These are phyloP conservation scores for Pseudogymnoascus verrucosus DNA, from an alignment of 2,329 filamentous ascomycete genomes.

Conservation along the genomic window DNA sequence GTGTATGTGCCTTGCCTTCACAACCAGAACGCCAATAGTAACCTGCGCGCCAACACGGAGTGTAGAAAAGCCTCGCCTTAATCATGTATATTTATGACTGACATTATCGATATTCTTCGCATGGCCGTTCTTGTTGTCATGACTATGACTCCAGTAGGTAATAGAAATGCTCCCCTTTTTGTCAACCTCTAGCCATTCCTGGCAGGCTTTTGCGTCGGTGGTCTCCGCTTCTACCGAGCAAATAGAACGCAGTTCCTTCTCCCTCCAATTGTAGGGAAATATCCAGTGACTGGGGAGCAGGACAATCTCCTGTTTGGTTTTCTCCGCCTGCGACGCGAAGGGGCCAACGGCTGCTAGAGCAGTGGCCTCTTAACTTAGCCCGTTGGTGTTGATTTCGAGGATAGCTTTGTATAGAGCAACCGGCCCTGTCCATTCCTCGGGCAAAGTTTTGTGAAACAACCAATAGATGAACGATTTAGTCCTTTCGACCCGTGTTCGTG, in stretches of 20 bases:
- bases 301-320: constrained; percentile 14
- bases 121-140: background rate
- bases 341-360: background rate
- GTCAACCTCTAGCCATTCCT: background rate
- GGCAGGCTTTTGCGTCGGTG: background rate
- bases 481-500: constrained; percentile 4
- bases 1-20: background rate
- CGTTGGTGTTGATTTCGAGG: constrained; percentile 2
- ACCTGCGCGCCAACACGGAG: background rate
- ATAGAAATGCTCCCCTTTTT: background rate
- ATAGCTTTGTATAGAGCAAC: background rate
- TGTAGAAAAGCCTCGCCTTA: background rate
- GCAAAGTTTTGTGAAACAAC: background rate
- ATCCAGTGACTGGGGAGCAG: constrained; percentile 20
- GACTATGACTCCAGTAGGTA: background rate
- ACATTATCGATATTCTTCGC: background rate
- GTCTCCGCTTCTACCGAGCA: background rate
- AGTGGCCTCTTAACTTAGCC: background rate
- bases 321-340: background rate
- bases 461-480: background rate
- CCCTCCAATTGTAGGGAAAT: constrained; percentile 24
- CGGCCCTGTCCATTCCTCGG: background rate
- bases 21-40: background rate
- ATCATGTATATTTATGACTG: background rate
- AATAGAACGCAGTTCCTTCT: background rate